Base-by-base conservation (phyloP, 306 rosid species). In the Quercus rubra region DNA sequence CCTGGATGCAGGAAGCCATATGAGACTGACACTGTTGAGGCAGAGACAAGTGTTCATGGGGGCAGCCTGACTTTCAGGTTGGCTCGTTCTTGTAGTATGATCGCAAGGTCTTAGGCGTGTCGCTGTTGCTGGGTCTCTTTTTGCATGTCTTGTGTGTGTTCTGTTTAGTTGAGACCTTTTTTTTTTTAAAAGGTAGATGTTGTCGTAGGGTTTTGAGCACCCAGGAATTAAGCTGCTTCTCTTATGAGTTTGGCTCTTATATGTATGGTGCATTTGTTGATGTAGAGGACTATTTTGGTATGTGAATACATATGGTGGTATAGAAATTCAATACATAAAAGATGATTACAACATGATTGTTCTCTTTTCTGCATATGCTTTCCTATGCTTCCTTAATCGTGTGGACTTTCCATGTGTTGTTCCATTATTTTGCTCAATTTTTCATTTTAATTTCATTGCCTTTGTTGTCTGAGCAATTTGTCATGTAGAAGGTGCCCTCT, bases 1-100 rank as follows among this genome's bases (percentile, higher is more conserved):
- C 99, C 99, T 5, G 97, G 97, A 55, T 95, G 99, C 85, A 86
- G 99, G 92, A 93, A 95, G 90, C 93, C 92, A 4, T 95, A 95
- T 73, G 88, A 91, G 79, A 69, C 82, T 71, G 87, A 82, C 23
- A 85, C 87, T 83, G 73, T 85, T 17, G 88, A 90, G 86, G 81
- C 80, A n/a, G 98, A 89, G 86, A 74, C 94, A 23, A 88, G 86
- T 75, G 83, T 87, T 75, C 79, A 62, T 74, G 94, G 91, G 66
- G 96, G 90, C 77, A 82, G 88, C 83, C 87, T 87, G 77, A 81
- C 87, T n/a, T 81, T 91, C 73, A 80, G 81, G 77, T 72, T 95
- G 89, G 92, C 97, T 20, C 98, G 97, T 66, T 90, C 96, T 6
- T 84, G 87, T 79, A 95, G 97, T 90, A 87, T 93, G 98, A 80